Evolutionary conservation across 2,329 filamentous ascomycete genomes (phyloP).

Genomic region (Xenoacremonium recifei): DNA sequence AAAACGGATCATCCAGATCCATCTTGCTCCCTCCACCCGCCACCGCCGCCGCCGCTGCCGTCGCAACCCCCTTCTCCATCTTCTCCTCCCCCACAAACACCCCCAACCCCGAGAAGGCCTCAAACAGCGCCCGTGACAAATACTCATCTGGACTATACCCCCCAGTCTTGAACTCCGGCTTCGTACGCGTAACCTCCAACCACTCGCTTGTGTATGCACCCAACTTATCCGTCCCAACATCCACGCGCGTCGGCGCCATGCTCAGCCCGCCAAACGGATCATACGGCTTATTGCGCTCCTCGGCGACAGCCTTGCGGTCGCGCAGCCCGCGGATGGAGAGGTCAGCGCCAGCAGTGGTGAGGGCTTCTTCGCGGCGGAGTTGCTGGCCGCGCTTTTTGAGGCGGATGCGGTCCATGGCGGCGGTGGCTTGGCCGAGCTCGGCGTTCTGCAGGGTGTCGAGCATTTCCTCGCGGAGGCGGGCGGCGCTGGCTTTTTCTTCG

Average conservation of each 20-base stretch:
- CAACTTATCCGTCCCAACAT: slow-evolving; percentile 47
- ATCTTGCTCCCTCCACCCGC: slow-evolving; percentile 38
- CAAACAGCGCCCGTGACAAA: slow-evolving; percentile 75
- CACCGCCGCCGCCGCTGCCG: slow-evolving; percentile 34
- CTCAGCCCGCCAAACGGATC: slow-evolving; percentile 82
- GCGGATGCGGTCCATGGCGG: slow-evolving; percentile 59
- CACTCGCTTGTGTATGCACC: slow-evolving; percentile 73
- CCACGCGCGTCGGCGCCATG: slow-evolving; percentile 68
- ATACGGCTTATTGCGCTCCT: slow-evolving; percentile 67
- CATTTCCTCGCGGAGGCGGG: slow-evolving; percentile 65
- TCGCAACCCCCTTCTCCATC: slow-evolving; percentile 35
- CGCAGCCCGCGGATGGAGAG: slow-evolving; percentile 80
- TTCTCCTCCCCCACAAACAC: slow-evolving; percentile 84
- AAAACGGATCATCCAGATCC: slow-evolving; percentile 50
- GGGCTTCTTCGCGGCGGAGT: slow-evolving; percentile 31
- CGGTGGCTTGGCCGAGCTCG: slow-evolving; percentile 57
- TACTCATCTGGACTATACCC: slow-evolving; percentile 85
- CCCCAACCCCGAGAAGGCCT: slow-evolving; percentile 86
- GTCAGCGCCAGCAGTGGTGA: slow-evolving; percentile 33
- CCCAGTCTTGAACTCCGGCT: slow-evolving; percentile 67
- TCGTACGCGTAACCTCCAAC: slow-evolving; percentile 64
- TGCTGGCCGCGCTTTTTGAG: slow-evolving; percentile 71
- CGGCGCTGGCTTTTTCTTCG: slow-evolving; percentile 63
- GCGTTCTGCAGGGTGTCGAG: slow-evolving; percentile 67
- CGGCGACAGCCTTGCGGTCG: slow-evolving; percentile 48